Base-by-base conservation (phyloP, 148 eudicot species). In the Cornus florida region DNA sequence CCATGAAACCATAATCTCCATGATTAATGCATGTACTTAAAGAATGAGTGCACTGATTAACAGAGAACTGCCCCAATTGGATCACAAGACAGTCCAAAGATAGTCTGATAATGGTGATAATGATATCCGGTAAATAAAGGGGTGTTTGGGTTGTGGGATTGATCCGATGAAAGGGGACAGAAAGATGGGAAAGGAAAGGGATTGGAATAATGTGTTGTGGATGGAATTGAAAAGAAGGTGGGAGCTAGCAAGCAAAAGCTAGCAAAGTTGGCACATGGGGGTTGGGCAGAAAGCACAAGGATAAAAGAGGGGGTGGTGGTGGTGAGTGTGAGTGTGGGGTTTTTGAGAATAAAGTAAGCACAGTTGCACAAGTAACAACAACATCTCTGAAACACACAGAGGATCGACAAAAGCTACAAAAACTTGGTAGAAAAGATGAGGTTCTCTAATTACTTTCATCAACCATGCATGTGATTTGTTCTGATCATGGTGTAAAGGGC, bases 191-290 rank as follows among this genome's bases (percentile, higher is more conserved):
- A 84, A 80, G 59, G 67, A 77, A 28, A 28, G 35, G 65, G 78
- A 69, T 69, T 69, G 69, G 80, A 80, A 80, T 77, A 70, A 73
- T 74, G 64, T 69, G 28, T 28, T 28, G 28, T 28, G 28, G 4
- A 35, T 56, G 67, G 65, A 32, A 73, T 24, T 35, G 56, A 60
- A 69, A 86, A 23, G 38, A 86, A 33, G 38, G 33, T 33, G 32
- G 56, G 80, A 71, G 74, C 48, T 43, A 43, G 48, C 6, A 43
- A 64, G 85, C 89, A 84, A 81, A 83, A 84, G 89, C 77, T 82
- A 28, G 68, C 59, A 75, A 77, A 72, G 86, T 81, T 84, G 66
- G 66, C 83, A 84, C 83, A 84, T 77, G 80, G 28, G 85, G 85
- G 46, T 16, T 53, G 19, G 59, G 17, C 19, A 14, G 31, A 70